Percentiles rank a stretch among this genome's conserved stretches.
Conservation (phyloP, 169 alveolate genomes). For the Plasmodium blacklocki region DNA sequence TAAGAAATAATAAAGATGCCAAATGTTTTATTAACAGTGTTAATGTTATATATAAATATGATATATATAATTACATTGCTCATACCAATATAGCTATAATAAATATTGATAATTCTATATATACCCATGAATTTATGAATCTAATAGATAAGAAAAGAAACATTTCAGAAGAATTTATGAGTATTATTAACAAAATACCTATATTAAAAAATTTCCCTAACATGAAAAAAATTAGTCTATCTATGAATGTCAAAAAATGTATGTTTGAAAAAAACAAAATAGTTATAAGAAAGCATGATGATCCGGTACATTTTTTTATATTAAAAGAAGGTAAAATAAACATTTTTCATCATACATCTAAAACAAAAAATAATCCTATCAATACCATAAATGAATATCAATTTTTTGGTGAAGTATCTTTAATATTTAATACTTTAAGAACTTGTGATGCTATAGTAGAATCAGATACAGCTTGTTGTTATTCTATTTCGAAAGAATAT, state of each 20-base stretch:
- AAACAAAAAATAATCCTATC: conserved; percentile 20
- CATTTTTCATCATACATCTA: conserved; percentile 22
- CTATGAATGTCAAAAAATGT: conserved; percentile 47
- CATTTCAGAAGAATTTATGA: conserved; percentile 48
- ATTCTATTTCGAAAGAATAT: conserved; percentile 37
- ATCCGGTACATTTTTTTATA: conserved; percentile 41
- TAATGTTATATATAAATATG: conserved; percentile 22
- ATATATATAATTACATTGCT: conserved; percentile 28
- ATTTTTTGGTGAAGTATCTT: conserved; percentile 70
- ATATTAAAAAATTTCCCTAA: conserved; percentile 57
- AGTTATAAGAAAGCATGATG: conserved; percentile 77
- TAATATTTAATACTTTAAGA: conserved; percentile 66
- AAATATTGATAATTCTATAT: conserved; percentile 23
- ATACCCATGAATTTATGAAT: conserved; percentile 30
- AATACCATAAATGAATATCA: conserved; percentile 15
- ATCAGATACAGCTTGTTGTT: conserved; percentile 65
- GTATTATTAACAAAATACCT: conserved; percentile 38
- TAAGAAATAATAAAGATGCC: conserved; percentile 30
- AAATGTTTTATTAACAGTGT: conserved; percentile 62
- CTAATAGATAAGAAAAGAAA: conserved; percentile 37
- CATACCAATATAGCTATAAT: conserved; percentile 57
- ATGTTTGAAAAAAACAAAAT: conserved; percentile 39
- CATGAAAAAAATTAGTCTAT: conserved; percentile 34
- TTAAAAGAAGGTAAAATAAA: conserved; percentile 53
- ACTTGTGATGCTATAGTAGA: conserved; percentile 49